Evolutionary conservation across 768 basidiomycete genomes (phyloP), one percentile per base, ranked within the genome.

Genomic region (Psilocybe azurescens): DNA sequence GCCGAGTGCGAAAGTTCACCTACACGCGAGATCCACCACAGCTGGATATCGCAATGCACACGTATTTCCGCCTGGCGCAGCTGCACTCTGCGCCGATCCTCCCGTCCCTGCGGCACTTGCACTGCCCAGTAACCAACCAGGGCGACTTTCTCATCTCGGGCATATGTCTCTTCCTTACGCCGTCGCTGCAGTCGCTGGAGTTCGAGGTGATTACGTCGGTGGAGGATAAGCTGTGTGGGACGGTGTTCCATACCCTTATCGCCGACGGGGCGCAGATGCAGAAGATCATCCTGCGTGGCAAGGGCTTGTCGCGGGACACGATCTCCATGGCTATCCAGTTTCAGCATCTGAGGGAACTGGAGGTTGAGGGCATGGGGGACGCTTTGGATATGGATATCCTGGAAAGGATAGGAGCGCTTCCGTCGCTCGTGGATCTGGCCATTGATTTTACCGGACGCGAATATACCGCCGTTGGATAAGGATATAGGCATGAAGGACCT

Each of bases 41-140:
- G 13, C 65, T 73, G 28, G 73, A 74, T 55, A 73, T 76, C 24
- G 75, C 74, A 16, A 74, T 74, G 73, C 74, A 76, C 48, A 74
- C 75, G 30, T 76, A 76, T 64, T 75, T 75, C 58, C 67, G 74
- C 14, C 68, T 76, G 6, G 74, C 74, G 2, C 74, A 75, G 48
- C 62, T 75, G 1, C 72, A 71, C 16, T 58, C 62, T 20, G 47
- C 62, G n/a, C 72, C 75, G 0, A 48, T 76, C 0, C 61, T 76
- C 2, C 74, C 74, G 2, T 67, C 58, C 18, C 61, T 75, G 6
- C 73, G 69, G 5, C 69, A 73, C 29, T 69, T 76, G 24, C 65
- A 67, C 20, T 76, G 73, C 50, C 74, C 73, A 5, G 64, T 68
- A 24, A 70, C 68, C 14, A 72, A 64, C 48, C 74, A 74, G 57